phyloP scores from a whole-genome alignment of 2,329 filamentous ascomycete species.

The Rhynchosporium secalis region DNA sequence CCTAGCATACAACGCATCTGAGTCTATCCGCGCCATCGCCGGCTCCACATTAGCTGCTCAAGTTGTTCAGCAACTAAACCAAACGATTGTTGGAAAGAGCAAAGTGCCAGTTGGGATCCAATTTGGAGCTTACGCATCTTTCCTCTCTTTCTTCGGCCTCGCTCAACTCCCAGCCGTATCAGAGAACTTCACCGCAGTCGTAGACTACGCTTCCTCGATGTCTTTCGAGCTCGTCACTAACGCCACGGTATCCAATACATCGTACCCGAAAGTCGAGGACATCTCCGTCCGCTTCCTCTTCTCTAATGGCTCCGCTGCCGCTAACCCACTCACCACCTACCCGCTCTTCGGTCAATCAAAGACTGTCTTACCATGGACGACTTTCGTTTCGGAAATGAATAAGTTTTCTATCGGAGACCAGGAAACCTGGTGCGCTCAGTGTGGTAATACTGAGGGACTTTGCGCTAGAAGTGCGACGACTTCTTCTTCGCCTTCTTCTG shows the following conservation, averaged over 20 bases:
- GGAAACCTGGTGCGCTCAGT: slow-evolving; percentile 70
- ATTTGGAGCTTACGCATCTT: slow-evolving; percentile 62
- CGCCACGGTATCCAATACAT: slow-evolving; percentile 44
- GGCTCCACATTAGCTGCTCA: slow-evolving; percentile 59
- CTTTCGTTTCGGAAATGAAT: slow-evolving; percentile 64
- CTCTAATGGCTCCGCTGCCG: slow-evolving; percentile 55
- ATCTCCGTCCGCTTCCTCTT: slow-evolving; percentile 63
- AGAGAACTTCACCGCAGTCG: slow-evolving; percentile 69
- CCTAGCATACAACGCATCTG: slow-evolving; percentile 77
- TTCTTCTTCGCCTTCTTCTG: slow-evolving; percentile 17
- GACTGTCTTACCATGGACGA: slow-evolving; percentile 62
- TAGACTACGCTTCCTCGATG: slow-evolving; percentile 84
- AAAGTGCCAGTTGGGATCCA: slow-evolving; percentile 51
- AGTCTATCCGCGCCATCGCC: slow-evolving; percentile 60
- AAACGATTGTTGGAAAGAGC: slow-evolving; percentile 49
- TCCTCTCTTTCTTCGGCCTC: slow-evolving; percentile 64
- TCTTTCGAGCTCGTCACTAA: slow-evolving; percentile 70
- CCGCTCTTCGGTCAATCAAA: slow-evolving; percentile 61
- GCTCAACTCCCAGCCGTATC: slow-evolving; percentile 52
- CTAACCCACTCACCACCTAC: slow-evolving; percentile 46
- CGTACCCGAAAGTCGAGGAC: slow-evolving; percentile 52
- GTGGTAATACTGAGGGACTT: slow-evolving; percentile 68
- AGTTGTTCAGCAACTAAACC: slow-evolving; percentile 52
- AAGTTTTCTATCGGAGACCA: slow-evolving; percentile 67
- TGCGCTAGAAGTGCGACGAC: slow-evolving; percentile 51